A percentile compares a stretch with the other conserved stretches of the same genome.
These are phyloP conservation scores for Volvox carteri DNA, from an alignment of 163 green algal genomes.

Conservation along the genomic window DNA sequence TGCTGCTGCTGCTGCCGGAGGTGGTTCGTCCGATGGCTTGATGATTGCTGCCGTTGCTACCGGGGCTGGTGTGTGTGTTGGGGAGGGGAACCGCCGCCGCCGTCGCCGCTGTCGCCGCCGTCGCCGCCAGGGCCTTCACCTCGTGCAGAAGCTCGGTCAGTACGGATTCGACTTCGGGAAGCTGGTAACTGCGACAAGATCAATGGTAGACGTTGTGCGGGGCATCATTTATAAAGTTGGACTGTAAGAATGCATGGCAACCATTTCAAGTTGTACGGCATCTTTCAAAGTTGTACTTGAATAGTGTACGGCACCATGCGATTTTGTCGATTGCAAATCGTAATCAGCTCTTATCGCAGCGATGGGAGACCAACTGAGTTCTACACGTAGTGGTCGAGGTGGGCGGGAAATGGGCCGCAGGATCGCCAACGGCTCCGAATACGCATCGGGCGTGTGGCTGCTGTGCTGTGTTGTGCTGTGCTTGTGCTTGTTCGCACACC, in stretches of 20 bases:
- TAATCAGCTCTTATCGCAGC: not conserved
- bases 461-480: no score
- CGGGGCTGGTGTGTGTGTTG: no score
- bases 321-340: not conserved
- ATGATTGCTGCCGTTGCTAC: no score
- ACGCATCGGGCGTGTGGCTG: no score
- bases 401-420: no score
- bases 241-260: not conserved
- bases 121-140: not conserved
- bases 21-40: no score
- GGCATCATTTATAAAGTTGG: not conserved
- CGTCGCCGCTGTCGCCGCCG: not conserved
- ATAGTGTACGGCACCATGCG: no score
- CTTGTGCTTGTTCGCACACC: no score
- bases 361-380: not conserved
- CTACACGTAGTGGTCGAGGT: no score
- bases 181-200: not conserved
- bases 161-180: slow-evolving; percentile 17
- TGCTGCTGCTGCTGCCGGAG: not conserved
- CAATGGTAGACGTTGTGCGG: not conserved
- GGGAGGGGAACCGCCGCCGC: no score
- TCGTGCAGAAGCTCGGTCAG: not conserved
- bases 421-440: no score
- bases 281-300: not conserved
- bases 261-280: not conserved